Evolutionary conservation across 2,329 filamentous ascomycete species (phyloP), one percentile per base, ranked within the genome.

Genomic region (Magnaporthiopsis incrustans): DNA sequence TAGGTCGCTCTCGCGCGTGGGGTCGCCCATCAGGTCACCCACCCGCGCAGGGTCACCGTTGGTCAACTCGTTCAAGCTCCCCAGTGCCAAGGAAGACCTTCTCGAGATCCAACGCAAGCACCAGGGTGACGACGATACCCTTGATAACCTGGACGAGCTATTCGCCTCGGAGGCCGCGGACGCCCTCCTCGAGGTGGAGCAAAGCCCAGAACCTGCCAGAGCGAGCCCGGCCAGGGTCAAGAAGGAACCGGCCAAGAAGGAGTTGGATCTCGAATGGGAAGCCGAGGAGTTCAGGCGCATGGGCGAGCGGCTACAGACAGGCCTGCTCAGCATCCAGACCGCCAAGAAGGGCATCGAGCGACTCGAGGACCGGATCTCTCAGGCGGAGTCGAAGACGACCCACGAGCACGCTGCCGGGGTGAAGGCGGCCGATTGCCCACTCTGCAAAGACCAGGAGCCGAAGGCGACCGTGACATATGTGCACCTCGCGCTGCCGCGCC

Each of bases 301-400:
- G 78, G 80, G 75, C 68, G 81, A 80, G 67, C 76, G 78, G 0
- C 73, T 87, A n/a, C 76, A 77, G 65, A 80, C 79, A 22, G 82
- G 81, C 4, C 74, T 85, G 6, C 72, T 77, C 35, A 79, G 80
- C 26, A 84, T 87, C 38, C 82, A 79, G 57, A 81, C 78, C 18
- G 82, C 82, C 26, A 84, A 82, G 67, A 78, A 80, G 63, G 84
- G 85, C 14, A 87, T 88, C 62, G 82, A 85, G 69, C 78, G 82
- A 12, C 75, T 87, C 8, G 82, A 86, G 69, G 78, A 79, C 66
- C 78, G 79, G 64, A 77, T 87, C 25, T 76, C 77, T 12, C 76
- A 79, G 57, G 61, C 65, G 22, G 63, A 38, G 14, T 5, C 22
- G 44, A 53, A 10, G 44, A 25, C 44, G 44, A 25, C 44, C 8